Base-by-base conservation (phyloP, 108 stramenopile species). In the Pseudonitzschia delicatissima region DNA sequence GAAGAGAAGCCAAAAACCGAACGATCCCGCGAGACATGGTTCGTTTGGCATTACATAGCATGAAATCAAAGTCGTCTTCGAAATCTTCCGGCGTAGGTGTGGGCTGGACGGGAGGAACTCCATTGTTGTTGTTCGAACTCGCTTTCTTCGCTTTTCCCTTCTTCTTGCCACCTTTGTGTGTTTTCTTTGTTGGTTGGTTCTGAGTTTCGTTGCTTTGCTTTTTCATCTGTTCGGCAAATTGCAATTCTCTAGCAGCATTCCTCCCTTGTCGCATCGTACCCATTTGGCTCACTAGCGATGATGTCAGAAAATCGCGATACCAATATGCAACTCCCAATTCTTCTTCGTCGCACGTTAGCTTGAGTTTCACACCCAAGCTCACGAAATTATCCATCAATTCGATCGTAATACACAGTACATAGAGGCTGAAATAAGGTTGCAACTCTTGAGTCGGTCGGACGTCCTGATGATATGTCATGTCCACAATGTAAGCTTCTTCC, bases 261-360 rank as follows among this genome's bases (percentile, higher is more conserved):
- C 80, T 84, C 29, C 23, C n/a, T 55, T 58, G 57, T 57, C 75
- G 49, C 66, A 89, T 82, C 13, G 76, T 50, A 18, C 71, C 57
- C n/a, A 80, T 32, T 60, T 82, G 71, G 32, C 67, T 86, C 9
- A 87, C 47, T 42, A 83, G 28, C 8, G 87, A 77, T 25, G 84
- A 86, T 25, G 88, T 58, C n/a, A 90, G 44, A 71, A 83, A 93
- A 42, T 88, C 85, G 55, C 87, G 74, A 69, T 93, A 93, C 91
- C 91, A 93, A 67, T 74, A 85, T 1, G 83, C 87, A 48, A 76
- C 63, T 17, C 72, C 62, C 15, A 90, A 39, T 47, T 93, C 88
- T 65, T 87, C 67, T 48, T 84, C 74, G 2, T 77, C 68, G 18
- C 81, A 81, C 36, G 78, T 78, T 4, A 93, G 42, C 6, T 78